Evolutionary conservation across 1,284 basidiomycete species (phyloP).

Genomic region (Coniophora puteana): DNA sequence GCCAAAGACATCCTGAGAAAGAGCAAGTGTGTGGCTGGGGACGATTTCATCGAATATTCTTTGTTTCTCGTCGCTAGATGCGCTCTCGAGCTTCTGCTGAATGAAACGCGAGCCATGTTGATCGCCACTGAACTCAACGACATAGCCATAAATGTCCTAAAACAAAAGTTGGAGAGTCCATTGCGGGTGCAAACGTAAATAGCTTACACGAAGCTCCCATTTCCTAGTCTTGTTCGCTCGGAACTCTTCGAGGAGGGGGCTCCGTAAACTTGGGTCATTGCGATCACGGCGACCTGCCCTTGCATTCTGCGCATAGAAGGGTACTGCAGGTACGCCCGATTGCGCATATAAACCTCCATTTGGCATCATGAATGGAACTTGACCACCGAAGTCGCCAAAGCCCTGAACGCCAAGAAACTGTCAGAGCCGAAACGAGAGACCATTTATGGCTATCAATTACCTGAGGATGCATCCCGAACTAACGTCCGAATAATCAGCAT

Average conservation of each 20-base stretch:
- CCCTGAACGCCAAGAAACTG: slow-evolving; percentile 39
- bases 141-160: slow-evolving; percentile 82
- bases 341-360: slow-evolving; percentile 40
- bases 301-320: slow-evolving; percentile 37
- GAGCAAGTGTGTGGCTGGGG: slow-evolving; percentile 68
- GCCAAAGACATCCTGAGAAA: slow-evolving; percentile 95
- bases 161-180: slow-evolving; percentile 9
- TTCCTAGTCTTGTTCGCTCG: slow-evolving; percentile 73
- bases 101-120: slow-evolving; percentile 93
- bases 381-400: slow-evolving; percentile 49
- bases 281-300: slow-evolving; percentile 41
- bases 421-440: slow-evolving; percentile 40
- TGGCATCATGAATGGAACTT: slow-evolving; percentile 44
- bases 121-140: slow-evolving; percentile 93
- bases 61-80: slow-evolving; percentile 76
- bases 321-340: slow-evolving; percentile 22
- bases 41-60: slow-evolving; percentile 90
- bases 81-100: slow-evolving; percentile 79
- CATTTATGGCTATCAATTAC: slow-evolving; percentile 35
- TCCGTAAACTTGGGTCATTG: slow-evolving; percentile 46
- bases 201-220: slow-evolving; percentile 75
- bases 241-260: slow-evolving; percentile 81
- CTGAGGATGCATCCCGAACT: slow-evolving; percentile 53
- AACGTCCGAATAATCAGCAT: slow-evolving; percentile 9
- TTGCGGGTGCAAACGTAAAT: slow-evolving; percentile 1